These are phyloP conservation scores for Otatea glauca DNA, from an alignment of 176 grass and related monocot species.

Conservation along the genomic window DNA sequence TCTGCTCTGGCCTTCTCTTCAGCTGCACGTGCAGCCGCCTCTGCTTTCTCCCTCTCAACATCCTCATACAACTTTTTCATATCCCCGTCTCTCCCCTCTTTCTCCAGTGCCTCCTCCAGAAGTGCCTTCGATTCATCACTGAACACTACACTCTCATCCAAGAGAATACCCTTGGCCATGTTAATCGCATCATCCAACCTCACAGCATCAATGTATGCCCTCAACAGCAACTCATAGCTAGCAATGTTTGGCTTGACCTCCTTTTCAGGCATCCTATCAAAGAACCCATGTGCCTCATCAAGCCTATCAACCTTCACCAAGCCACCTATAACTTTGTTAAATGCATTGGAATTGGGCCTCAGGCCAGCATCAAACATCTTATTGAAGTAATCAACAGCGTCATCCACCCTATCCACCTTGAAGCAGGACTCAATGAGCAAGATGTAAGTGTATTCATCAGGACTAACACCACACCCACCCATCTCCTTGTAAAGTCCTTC, in stretches of 20 bases:
- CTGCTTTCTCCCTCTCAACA: conserved; percentile 71
- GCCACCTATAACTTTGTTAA: conserved; percentile 73
- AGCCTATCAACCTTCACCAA: conserved; percentile 63
- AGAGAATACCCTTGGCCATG: conserved; percentile 66
- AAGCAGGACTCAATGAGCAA: conserved; percentile 78
- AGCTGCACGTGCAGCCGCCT: conserved; percentile 64
- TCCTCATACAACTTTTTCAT: conserved; percentile 75
- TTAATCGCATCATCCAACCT: conserved; percentile 73
- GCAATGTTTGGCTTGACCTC: conserved; percentile 77
- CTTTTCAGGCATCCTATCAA: conserved; percentile 73
- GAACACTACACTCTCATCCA: conserved; percentile 64
- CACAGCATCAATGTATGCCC: conserved; percentile 56
- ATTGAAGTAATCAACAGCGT: conserved; percentile 67
- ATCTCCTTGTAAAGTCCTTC: conserved; percentile 67
- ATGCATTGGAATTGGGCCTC: conserved; percentile 70
- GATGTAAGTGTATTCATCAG: conserved; percentile 74
- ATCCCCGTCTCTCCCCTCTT: conserved; percentile 69
- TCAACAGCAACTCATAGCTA: conserved; percentile 77
- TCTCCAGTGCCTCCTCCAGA: conserved; percentile 61
- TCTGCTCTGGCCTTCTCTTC: conserved; percentile 86
- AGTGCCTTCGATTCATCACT: conserved; percentile 67
- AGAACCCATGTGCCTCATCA: conserved; percentile 64
- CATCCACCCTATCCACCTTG: conserved; percentile 63
- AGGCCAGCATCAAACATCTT: conserved; percentile 74
- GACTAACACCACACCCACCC: conserved; percentile 60